Conservation (phyloP, 1,284 basidiomycete species). For the Rhodotorula sp. region DNA sequence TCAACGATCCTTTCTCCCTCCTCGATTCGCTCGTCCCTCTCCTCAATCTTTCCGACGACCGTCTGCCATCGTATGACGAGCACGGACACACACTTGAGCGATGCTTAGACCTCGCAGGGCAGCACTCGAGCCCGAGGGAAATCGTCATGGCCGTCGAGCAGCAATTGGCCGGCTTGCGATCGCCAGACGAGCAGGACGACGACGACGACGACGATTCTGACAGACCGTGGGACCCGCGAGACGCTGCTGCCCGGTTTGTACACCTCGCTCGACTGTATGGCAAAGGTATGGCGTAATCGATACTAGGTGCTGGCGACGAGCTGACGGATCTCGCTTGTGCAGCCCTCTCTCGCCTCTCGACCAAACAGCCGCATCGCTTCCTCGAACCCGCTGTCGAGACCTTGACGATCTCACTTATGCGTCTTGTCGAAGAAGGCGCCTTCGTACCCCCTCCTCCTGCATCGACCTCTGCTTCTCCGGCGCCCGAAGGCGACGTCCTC, state of each 20-base stretch:
- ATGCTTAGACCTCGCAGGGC: not conserved
- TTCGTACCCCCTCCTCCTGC: not conserved
- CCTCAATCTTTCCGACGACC: not conserved
- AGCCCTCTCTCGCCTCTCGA: conserved; percentile 17
- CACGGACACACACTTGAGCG: not conserved
- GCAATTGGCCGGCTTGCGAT: not conserved
- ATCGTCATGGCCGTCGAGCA: conserved; percentile 17
- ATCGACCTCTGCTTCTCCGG: not conserved
- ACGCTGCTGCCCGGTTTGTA: not conserved
- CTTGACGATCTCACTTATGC: not conserved
- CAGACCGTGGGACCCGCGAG: not conserved
- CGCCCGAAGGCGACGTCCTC: not conserved
- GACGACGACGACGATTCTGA: not conserved
- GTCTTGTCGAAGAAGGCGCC: not conserved
- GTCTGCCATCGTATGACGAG: not conserved
- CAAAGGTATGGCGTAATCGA: not conserved
- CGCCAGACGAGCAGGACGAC: not conserved
- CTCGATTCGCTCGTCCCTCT: conserved; percentile 18
- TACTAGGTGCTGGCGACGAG: not conserved
- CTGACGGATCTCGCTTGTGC: not conserved
- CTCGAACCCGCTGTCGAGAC: conserved; percentile 1
- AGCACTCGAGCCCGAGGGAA: conserved; percentile 19
- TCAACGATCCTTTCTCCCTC: conserved; percentile 20
- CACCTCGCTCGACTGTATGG: conserved; percentile 3
- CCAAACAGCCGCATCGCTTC: conserved; percentile 11